Percentiles rank a stretch among this genome's conserved stretches.
Evolutionary conservation across 108 stramenopile species (phyloP).

Genomic region (Chaetoceros tenuissimus): DNA sequence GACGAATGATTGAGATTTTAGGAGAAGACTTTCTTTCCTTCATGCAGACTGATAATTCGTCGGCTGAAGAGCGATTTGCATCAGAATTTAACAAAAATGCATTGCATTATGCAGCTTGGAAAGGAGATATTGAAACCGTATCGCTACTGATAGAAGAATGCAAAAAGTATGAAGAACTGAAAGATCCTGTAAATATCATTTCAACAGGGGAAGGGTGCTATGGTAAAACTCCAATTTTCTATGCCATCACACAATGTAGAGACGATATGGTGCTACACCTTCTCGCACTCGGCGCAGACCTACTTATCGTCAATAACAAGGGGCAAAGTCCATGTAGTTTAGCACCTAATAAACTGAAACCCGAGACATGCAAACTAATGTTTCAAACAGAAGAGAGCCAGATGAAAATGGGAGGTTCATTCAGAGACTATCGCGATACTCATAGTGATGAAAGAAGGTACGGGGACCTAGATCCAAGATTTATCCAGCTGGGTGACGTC

Average conservation of each 20-base stretch:
- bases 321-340: conserved; percentile 66
- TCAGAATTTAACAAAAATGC: conserved; percentile 33
- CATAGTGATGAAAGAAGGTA: conserved; percentile 61
- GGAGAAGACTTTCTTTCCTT: conserved; percentile 5
- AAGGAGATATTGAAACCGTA: conserved; percentile 45
- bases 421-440: conserved; percentile 37
- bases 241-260: conserved; percentile 59
- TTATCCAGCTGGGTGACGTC: conserved; percentile 12
- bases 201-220: conserved; percentile 46
- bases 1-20: background rate
- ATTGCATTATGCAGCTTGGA: conserved; percentile 75
- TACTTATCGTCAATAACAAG: conserved; percentile 81
- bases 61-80: background rate
- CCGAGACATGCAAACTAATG: conserved; percentile 15
- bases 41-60: background rate
- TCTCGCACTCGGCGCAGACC: conserved; percentile 28
- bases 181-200: conserved; percentile 42
- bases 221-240: conserved; percentile 81
- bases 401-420: background rate
- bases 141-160: conserved; percentile 27
- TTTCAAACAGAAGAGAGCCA: conserved; percentile 13
- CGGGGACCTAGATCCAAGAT: conserved; percentile 70
- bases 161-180: conserved; percentile 3
- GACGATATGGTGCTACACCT: conserved; percentile 45
- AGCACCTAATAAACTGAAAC: conserved; percentile 34